Conservation (phyloP, 2,329 filamentous ascomycete species). For the Verticillium longisporum region DNA sequence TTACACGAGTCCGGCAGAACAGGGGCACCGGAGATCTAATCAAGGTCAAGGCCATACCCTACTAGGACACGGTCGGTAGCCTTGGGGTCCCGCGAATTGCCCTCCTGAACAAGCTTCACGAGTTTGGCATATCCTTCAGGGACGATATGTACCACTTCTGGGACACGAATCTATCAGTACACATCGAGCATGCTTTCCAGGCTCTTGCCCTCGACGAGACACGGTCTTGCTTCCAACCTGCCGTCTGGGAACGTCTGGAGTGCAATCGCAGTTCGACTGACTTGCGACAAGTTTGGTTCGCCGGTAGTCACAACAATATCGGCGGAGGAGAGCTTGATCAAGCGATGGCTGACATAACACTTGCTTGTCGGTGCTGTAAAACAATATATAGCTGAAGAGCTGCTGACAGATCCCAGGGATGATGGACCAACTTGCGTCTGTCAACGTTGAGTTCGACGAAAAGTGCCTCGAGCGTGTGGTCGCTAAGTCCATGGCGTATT, state of each 20-base stretch:
- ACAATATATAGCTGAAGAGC: neutral
- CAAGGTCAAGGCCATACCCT: conserved; percentile 37
- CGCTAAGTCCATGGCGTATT: conserved; percentile 16
- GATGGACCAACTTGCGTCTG: conserved; percentile 47
- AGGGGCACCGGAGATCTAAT: conserved; percentile 32
- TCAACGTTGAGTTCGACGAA: conserved; percentile 42
- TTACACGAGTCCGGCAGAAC: conserved; percentile 34
- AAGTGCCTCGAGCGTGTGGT: conserved; percentile 33
- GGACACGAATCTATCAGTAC: conserved; percentile 44
- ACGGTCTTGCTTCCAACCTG: conserved; percentile 44
- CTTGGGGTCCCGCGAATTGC: conserved; percentile 37
- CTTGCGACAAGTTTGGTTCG: conserved; percentile 56
- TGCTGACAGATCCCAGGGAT: conserved; percentile 31
- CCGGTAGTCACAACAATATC: conserved; percentile 64
- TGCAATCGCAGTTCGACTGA: conserved; percentile 31
- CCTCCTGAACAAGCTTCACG: conserved; percentile 32
- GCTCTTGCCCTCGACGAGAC: conserved; percentile 52
- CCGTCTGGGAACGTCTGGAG: conserved; percentile 43
- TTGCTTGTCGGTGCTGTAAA: conserved; percentile 26
- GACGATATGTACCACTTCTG: conserved; percentile 38
- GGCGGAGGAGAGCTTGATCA: conserved; percentile 59
- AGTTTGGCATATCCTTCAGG: conserved; percentile 15
- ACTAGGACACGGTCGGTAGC: conserved; percentile 37
- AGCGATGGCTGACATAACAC: conserved; percentile 31
- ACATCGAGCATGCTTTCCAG: conserved; percentile 52